Conservation (phyloP, 163 green algal species). For the Scenedesmus sp. region DNA sequence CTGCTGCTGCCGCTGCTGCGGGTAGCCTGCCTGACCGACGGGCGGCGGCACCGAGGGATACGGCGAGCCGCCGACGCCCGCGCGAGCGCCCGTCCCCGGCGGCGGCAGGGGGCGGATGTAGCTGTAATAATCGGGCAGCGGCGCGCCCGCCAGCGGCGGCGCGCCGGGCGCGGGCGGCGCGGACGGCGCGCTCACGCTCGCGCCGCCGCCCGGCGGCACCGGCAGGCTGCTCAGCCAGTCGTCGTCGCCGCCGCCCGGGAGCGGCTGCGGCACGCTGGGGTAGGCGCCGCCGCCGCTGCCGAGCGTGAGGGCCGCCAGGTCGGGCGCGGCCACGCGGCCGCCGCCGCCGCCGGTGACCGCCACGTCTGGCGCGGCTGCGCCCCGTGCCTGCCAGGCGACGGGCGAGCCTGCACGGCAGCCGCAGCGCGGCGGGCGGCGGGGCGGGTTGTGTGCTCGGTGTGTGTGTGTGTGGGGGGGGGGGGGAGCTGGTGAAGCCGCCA, state of each 20-base stretch:
- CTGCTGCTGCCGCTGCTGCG: not conserved
- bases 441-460: too few species aligned
- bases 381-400: slow-evolving; percentile 21
- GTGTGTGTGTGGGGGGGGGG: too few species aligned
- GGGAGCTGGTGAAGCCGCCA: not conserved
- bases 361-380: not conserved
- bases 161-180: not conserved
- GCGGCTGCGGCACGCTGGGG: not conserved
- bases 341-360: not conserved
- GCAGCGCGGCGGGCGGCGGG: too few species aligned
- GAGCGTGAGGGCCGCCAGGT: too few species aligned
- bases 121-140: slow-evolving; percentile 17
- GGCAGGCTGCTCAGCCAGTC: slow-evolving; percentile 27
- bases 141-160: not conserved
- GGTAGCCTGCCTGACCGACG: too few species aligned
- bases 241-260: not conserved
- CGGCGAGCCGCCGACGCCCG: too few species aligned
- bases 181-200: slow-evolving; percentile 17
- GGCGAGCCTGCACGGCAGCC: slow-evolving; percentile 18
- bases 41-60: too few species aligned
- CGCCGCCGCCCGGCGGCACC: slow-evolving; percentile 5
- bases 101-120: slow-evolving; percentile 21
- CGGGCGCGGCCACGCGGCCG: not conserved
- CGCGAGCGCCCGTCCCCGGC: too few species aligned
- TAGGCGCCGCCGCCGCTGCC: slow-evolving; percentile 5